Evolutionary conservation across 192 early-diverging fungal genomes (phyloP).

Genomic region (Anaeromyces robustus): DNA sequence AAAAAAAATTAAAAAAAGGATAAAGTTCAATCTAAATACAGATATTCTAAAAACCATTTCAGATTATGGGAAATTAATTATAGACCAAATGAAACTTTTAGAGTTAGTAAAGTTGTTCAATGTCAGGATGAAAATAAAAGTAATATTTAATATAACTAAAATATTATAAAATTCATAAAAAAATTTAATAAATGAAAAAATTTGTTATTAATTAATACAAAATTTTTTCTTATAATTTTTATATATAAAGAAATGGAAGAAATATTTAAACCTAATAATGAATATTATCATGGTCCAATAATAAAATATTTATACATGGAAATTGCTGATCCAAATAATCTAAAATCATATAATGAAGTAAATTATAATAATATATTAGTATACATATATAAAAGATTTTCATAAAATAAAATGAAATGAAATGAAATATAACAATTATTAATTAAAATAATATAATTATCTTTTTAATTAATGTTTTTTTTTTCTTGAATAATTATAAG

Average conservation of each 20-base stretch:
- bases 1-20: background rate
- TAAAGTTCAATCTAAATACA: background rate
- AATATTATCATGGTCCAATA: background rate
- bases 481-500: too few species aligned
- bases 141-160: conserved; percentile 18
- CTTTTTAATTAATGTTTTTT: background rate
- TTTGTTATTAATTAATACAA: too few species aligned
- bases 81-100: background rate
- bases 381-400: too few species aligned
- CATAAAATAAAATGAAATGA: too few species aligned
- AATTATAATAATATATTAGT: too few species aligned
- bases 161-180: too few species aligned
- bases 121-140: background rate
- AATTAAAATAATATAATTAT: too few species aligned
- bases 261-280: background rate
- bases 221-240: background rate
- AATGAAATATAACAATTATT: too few species aligned
- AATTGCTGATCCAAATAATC: background rate
- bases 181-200: too few species aligned
- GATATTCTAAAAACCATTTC: background rate
- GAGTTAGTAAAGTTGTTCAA: background rate
- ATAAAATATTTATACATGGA: background rate
- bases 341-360: background rate
- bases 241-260: background rate
- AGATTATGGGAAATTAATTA: background rate